Evolutionary conservation across 495 filamentous ascomycete genomes (phyloP).

Genomic region (Podospora comata): DNA sequence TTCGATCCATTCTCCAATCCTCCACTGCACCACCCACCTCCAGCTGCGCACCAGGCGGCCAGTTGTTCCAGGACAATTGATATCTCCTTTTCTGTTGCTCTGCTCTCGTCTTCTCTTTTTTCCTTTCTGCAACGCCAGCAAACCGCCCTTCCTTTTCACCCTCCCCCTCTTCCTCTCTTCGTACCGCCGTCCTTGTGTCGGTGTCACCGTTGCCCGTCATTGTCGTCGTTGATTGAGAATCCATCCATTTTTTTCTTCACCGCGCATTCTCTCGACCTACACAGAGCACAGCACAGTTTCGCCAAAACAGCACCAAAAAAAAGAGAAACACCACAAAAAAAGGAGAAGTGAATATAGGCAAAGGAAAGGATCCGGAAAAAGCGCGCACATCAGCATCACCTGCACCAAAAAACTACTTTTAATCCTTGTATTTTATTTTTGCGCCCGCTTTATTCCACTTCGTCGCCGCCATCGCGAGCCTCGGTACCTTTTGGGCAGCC

Average conservation of each 20-base stretch:
- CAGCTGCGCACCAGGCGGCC: background rate
- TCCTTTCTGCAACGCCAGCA: slow-evolving; percentile 35
- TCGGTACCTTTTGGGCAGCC: background rate
- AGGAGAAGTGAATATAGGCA: slow-evolving; percentile 21
- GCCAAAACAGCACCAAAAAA: slow-evolving; percentile 11
- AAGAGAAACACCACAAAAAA: slow-evolving; percentile 18
- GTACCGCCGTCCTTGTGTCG: slow-evolving; percentile 32
- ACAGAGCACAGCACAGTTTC: slow-evolving; percentile 4
- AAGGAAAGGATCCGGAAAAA: slow-evolving; percentile 23
- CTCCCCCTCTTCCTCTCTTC: slow-evolving; percentile 43
- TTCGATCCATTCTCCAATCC: slow-evolving; percentile 20
- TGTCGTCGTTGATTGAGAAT: slow-evolving; percentile 29
- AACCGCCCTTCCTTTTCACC: slow-evolving; percentile 46
- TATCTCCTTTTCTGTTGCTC: slow-evolving; percentile 26
- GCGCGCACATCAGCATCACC: slow-evolving; percentile 16
- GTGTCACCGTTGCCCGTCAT: slow-evolving; percentile 32
- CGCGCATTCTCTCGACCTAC: slow-evolving; percentile 30
- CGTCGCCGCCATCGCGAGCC: slow-evolving; percentile 15
- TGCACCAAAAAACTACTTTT: slow-evolving; percentile 30
- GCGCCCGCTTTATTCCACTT: slow-evolving; percentile 25
- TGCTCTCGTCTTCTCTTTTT: slow-evolving; percentile 31
- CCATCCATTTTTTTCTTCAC: slow-evolving; percentile 16
- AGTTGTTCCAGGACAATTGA: slow-evolving; percentile 3
- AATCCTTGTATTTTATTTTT: slow-evolving; percentile 42
- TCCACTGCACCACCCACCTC: slow-evolving; percentile 17